Evolutionary conservation across 192 early-diverging fungal species (phyloP).

Genomic region (Entomortierella lignicola): DNA sequence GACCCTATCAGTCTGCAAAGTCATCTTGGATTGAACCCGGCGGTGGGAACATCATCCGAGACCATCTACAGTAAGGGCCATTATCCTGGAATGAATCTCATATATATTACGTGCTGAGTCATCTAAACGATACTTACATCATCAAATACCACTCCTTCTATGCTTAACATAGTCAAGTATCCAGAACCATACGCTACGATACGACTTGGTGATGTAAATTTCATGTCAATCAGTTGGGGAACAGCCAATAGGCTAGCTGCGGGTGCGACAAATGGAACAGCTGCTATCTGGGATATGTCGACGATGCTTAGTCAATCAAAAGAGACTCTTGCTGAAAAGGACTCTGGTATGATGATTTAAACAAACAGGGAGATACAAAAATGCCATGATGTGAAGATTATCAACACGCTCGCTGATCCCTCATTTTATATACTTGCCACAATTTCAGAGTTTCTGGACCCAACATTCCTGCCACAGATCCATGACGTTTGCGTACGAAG

Average conservation of each 20-base stretch:
- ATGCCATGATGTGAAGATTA: no score
- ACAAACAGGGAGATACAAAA: neutral
- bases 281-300: constrained; percentile 42
- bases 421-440: no score
- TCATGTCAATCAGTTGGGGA: constrained; percentile 49
- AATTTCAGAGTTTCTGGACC: constrained; percentile 36
- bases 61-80: constrained; percentile 24
- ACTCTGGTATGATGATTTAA: constrained; percentile 26
- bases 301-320: constrained; percentile 32
- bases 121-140: no score
- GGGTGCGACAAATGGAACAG: constrained; percentile 29
- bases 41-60: neutral
- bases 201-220: constrained; percentile 39
- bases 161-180: constrained; percentile 10
- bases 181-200: constrained; percentile 34
- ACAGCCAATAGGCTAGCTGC: constrained; percentile 30
- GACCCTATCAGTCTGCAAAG: constrained; percentile 17
- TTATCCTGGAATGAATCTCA: no score
- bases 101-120: no score
- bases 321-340: constrained; percentile 31
- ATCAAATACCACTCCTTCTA: neutral
- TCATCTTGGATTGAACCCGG: neutral
- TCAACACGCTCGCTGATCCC: no score
- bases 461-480: constrained; percentile 36
- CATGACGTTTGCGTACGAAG: constrained; percentile 43